phyloP scores from a whole-genome alignment of 768 basidiomycete species.

The Naganishia onofrii region DNA sequence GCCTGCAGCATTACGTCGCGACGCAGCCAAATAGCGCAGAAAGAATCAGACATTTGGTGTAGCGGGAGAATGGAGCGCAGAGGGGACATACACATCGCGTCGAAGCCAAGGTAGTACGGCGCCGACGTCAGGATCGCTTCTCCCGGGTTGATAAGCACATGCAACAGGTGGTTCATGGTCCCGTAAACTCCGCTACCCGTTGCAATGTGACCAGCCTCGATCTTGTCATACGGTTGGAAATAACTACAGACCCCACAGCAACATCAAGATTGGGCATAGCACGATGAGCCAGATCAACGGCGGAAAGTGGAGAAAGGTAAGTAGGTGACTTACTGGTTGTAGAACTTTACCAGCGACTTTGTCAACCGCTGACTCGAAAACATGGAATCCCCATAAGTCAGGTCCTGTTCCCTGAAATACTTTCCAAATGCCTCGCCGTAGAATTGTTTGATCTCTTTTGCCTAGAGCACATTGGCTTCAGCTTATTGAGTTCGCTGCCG shows the following conservation, averaged over 20 bases:
- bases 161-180: slow-evolving; percentile 47
- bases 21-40: too few relatives aligned
- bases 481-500: too few relatives aligned
- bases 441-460: slow-evolving; percentile 35
- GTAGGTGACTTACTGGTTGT: slow-evolving; percentile 41
- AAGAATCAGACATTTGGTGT: too few relatives aligned
- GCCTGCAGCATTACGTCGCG: too few relatives aligned
- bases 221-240: slow-evolving; percentile 30
- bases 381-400: slow-evolving; percentile 48
- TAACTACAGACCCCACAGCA: too few relatives aligned
- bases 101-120: slow-evolving; percentile 41
- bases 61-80: too few relatives aligned
- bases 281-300: too few relatives aligned
- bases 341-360: slow-evolving; percentile 41
- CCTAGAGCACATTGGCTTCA: too few relatives aligned
- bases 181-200: slow-evolving; percentile 27
- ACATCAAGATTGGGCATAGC: too few relatives aligned
- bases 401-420: slow-evolving; percentile 38
- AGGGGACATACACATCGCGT: slow-evolving; percentile 35
- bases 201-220: slow-evolving; percentile 23
- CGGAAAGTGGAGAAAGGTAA: too few relatives aligned
- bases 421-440: slow-evolving; percentile 38
- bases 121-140: slow-evolving; percentile 46
- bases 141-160: slow-evolving; percentile 47
- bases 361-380: slow-evolving; percentile 47